phyloP scores from a whole-genome alignment of 352 stramenopile species.

The Globisporangium abappressorium region DNA sequence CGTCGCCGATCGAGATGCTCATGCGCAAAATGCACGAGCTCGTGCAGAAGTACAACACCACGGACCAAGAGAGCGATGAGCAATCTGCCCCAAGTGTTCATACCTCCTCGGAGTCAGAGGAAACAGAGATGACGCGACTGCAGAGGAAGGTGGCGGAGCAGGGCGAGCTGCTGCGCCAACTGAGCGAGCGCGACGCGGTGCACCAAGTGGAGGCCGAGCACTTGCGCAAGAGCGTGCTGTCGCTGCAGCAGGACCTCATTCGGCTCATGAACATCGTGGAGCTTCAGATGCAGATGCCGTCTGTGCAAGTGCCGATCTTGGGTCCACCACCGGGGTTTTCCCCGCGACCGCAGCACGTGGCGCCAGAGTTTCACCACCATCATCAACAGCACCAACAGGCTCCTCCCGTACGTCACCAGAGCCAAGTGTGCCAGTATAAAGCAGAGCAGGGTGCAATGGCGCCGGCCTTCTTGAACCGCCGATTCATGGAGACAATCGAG shows the following conservation, averaged over 20 bases:
- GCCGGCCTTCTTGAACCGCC: slow-evolving; percentile 21
- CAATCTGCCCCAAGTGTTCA: background rate
- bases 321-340: background rate
- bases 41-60: slow-evolving; percentile 41
- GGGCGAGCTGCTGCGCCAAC: slow-evolving; percentile 23
- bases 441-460: background rate
- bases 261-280: slow-evolving; percentile 76
- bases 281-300: slow-evolving; percentile 71
- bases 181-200: slow-evolving; percentile 32
- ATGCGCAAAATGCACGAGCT: slow-evolving; percentile 60
- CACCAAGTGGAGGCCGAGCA: slow-evolving; percentile 43
- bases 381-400: background rate
- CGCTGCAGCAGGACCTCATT: slow-evolving; percentile 69
- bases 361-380: background rate
- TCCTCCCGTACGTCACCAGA: background rate
- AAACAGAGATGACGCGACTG: slow-evolving; percentile 21
- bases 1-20: slow-evolving; percentile 43
- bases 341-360: background rate
- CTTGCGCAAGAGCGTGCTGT: slow-evolving; percentile 60
- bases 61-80: background rate
- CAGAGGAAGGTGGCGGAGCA: slow-evolving; percentile 28
- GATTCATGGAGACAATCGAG: slow-evolving; percentile 18
- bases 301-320: slow-evolving; percentile 21
- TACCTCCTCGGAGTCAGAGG: background rate
- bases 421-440: slow-evolving; percentile 1